Evolutionary conservation across 148 eudicot species (phyloP), one percentile per base, ranked within the genome.

Genomic region (Chenopodium quinoa): DNA sequence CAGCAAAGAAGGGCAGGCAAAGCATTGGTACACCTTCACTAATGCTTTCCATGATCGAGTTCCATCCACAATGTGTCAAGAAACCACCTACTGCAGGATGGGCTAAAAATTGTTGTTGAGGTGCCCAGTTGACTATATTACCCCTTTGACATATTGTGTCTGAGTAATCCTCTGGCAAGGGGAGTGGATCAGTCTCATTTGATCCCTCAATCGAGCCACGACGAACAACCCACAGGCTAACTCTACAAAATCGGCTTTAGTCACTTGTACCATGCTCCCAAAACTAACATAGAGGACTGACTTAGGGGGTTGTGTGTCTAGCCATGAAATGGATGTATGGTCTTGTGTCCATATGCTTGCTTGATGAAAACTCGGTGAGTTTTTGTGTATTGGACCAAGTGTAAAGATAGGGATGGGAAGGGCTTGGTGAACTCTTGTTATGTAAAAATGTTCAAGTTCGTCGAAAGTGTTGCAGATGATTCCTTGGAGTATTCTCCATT

Each of bases 21-120:
- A 89, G 72, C 92, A 89, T 86, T 0, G 92, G 89, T 25, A 89
- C 88, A 40, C 89, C 92, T 81, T 84, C 90, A 11, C 74, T 78
- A 1, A 89, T 80, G 60, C 90, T 82, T 83, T 89, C 90, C 23
- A 87, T 34, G 1, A 89, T 87, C 37, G 91, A 89, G 46, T 89
- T 89, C 91, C 91, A 89, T 7, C 91, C 91, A 63, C 78, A 50
- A 65, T 89, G 92, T n/a, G 92, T 89, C 89, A 83, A 86, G 32
- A 89, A 89, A 7, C 87, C 90, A 1, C 92, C 89, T 2, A 84
- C 65, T 7, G 90, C 71, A 10, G 82, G 86, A 52, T 88, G 92
- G 10, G 89, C 81, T 65, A 90, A 73, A 7, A 90, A 84, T 72
- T 77, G 87, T 40, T 81, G 75, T 56, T 90, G 92, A 9, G 91